phyloP scores from a whole-genome alignment of 768 basidiomycete species.

The Clavaria fumosa region DNA sequence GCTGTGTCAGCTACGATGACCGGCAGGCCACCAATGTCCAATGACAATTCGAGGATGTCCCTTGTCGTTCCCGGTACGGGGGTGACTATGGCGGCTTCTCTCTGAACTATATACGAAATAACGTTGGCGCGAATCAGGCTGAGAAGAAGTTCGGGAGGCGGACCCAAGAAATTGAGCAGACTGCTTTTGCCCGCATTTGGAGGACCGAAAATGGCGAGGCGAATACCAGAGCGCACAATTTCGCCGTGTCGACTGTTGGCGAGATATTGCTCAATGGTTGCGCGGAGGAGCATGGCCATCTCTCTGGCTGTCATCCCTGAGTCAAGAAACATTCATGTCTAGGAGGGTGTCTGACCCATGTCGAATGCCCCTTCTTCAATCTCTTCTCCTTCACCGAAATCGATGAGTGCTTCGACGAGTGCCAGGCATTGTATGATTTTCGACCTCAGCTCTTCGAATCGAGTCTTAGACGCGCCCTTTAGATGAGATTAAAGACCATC shows the following conservation, averaged over 20 bases:
- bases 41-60: conserved; percentile 69
- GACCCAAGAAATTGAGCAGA: conserved; percentile 72
- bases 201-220: conserved; percentile 79
- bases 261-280: conserved; percentile 39
- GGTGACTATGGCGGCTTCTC: conserved; percentile 84
- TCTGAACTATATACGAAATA: conserved; percentile 38
- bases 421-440: conserved; percentile 62
- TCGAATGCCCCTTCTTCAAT: conserved; percentile 72
- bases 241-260: conserved; percentile 67
- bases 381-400: conserved; percentile 87
- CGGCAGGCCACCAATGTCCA: conserved; percentile 81
- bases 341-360: no score
- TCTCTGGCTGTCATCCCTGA: no score
- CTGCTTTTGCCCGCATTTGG: conserved; percentile 94
- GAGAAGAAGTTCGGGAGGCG: conserved; percentile 6
- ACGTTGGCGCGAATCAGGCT: neutral
- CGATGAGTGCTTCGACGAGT: conserved; percentile 76
- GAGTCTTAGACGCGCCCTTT: conserved; percentile 46
- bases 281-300: conserved; percentile 33
- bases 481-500: conserved; percentile 6
- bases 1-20: conserved; percentile 77
- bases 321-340: no score
- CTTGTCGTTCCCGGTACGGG: conserved; percentile 79
- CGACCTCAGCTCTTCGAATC: conserved; percentile 47
- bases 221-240: conserved; percentile 68